A percentile compares a stretch with the other conserved stretches of the same genome.
phyloP scores from a whole-genome alignment of 495 filamentous ascomycete species.

The Elaphomyces granulatus region DNA sequence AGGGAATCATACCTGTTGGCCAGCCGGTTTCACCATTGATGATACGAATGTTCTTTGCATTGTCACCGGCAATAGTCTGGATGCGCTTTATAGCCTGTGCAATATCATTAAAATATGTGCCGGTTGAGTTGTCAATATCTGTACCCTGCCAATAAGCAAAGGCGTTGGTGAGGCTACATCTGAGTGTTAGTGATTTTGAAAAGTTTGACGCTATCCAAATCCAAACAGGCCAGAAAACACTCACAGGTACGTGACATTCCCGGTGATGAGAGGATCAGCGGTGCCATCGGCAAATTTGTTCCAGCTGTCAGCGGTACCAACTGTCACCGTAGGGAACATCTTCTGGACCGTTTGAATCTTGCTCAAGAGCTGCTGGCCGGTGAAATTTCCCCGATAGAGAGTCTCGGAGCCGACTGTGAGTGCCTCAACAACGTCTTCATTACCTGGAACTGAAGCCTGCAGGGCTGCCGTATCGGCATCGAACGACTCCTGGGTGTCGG shows the following conservation, averaged over 20 bases:
- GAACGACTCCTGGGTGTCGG: conserved; percentile 53
- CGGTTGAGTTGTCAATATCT: conserved; percentile 43
- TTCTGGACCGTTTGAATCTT: conserved; percentile 49
- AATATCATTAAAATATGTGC: conserved; percentile 64
- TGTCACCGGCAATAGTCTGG: conserved; percentile 41
- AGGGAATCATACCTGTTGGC: conserved; percentile 38
- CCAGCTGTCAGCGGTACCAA: conserved; percentile 73
- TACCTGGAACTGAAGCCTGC: conserved; percentile 34
- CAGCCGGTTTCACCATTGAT: conserved; percentile 70
- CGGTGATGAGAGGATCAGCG: conserved; percentile 48
- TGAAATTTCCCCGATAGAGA: conserved; percentile 61
- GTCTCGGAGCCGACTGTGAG: conserved; percentile 69
- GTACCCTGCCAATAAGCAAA: conserved; percentile 76
- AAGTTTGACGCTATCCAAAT: neutral
- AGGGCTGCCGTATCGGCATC: conserved; percentile 46
- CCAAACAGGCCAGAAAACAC: conserved; percentile 5
- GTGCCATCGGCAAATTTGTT: conserved; percentile 67
- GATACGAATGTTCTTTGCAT: conserved; percentile 41
- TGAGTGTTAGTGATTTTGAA: neutral
- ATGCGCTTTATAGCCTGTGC: conserved; percentile 55
- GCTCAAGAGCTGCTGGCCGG: conserved; percentile 42
- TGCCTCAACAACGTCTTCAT: conserved; percentile 49
- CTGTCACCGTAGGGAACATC: conserved; percentile 38
- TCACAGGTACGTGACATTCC: conserved; percentile 49
- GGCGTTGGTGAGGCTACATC: conserved; percentile 52